phyloP scores from a whole-genome alignment of 1,139 yeast genomes.

The Candida sanyaensis region DNA sequence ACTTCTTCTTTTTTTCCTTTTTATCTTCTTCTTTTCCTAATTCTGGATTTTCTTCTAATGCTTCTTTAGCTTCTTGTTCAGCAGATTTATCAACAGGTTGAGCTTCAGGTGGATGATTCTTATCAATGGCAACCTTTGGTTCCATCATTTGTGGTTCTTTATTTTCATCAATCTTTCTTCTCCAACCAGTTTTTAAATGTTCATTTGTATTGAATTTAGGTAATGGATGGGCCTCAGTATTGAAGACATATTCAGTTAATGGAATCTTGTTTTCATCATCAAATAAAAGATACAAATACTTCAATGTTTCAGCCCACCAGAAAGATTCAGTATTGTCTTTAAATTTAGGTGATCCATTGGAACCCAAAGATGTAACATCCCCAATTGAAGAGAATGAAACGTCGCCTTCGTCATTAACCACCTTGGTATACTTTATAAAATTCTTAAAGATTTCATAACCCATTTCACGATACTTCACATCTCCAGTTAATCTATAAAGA shows the following conservation, averaged over 20 bases:
- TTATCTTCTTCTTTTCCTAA: conserved; percentile 26
- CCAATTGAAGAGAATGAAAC: conserved; percentile 65
- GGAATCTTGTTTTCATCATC: conserved; percentile 62
- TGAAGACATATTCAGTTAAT: conserved; percentile 72
- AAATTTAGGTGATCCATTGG: conserved; percentile 38
- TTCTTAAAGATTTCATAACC: conserved; percentile 84
- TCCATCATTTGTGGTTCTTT: conserved; percentile 21
- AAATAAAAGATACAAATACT: conserved; percentile 81
- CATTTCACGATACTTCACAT: conserved; percentile 82
- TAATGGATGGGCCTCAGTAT: conserved; percentile 92
- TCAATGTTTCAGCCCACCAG: conserved; percentile 94
- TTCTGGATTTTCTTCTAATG: conserved; percentile 35
- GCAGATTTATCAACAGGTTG: conserved; percentile 46
- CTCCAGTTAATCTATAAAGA: conserved; percentile 78
- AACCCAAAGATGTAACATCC: conserved; percentile 58
- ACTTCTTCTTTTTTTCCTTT: conserved; percentile 26
- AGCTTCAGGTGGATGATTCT: conserved; percentile 41
- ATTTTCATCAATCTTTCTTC: conserved; percentile 26
- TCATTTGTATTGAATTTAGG: conserved; percentile 65
- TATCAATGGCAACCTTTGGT: conserved; percentile 23
- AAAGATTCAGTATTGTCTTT: conserved; percentile 87
- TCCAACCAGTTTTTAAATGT: conserved; percentile 68
- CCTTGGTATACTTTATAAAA: conserved; percentile 60
- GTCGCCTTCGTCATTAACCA: conserved; percentile 53
- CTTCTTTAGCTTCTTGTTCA: conserved; percentile 39